Evolutionary conservation across 768 basidiomycete genomes (phyloP).

Genomic region (Amanita pallidorosea): DNA sequence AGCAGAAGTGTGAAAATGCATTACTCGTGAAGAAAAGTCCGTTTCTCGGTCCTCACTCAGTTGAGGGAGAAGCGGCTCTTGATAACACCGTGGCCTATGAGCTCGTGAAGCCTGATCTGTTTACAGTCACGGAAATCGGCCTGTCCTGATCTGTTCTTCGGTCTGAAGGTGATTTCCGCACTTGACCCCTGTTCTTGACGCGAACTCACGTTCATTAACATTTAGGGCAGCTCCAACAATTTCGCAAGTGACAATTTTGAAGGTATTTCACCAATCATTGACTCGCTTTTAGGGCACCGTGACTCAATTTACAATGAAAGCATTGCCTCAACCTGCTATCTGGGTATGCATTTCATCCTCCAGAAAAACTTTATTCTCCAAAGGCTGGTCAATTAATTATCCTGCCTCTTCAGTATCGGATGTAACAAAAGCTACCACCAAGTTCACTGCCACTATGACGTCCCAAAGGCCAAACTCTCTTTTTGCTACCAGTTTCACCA

Average conservation of each 20-base stretch:
- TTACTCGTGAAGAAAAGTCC: too few species aligned
- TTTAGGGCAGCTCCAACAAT: conserved; percentile 53
- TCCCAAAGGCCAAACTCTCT: conserved; percentile 34
- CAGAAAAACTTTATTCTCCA: background rate
- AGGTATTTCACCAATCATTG: background rate
- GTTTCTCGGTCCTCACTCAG: too few species aligned
- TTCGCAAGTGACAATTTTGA: conserved; percentile 20
- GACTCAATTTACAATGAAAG: conserved; percentile 43
- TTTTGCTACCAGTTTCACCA: background rate
- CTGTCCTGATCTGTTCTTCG: conserved; percentile 30
- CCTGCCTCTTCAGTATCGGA: conserved; percentile 13
- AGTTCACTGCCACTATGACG: conserved; percentile 29
- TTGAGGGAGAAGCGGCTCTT: too few species aligned
- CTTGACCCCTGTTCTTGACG: too few species aligned
- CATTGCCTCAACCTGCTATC: conserved; percentile 43
- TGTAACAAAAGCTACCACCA: conserved; percentile 25
- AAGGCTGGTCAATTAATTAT: conserved; percentile 41
- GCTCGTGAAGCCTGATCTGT: conserved; percentile 42
- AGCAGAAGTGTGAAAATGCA: too few species aligned
- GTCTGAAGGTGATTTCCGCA: conserved; percentile 20
- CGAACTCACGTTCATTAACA: too few species aligned
- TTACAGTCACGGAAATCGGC: conserved; percentile 22
- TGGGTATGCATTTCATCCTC: conserved; percentile 33
- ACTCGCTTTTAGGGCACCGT: conserved; percentile 36
- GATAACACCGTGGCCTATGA: conserved; percentile 45